Evolutionary conservation across 2,329 filamentous ascomycete species (phyloP), one percentile per base, ranked within the genome.

Genomic region (Aotearoamyces nothofagi): DNA sequence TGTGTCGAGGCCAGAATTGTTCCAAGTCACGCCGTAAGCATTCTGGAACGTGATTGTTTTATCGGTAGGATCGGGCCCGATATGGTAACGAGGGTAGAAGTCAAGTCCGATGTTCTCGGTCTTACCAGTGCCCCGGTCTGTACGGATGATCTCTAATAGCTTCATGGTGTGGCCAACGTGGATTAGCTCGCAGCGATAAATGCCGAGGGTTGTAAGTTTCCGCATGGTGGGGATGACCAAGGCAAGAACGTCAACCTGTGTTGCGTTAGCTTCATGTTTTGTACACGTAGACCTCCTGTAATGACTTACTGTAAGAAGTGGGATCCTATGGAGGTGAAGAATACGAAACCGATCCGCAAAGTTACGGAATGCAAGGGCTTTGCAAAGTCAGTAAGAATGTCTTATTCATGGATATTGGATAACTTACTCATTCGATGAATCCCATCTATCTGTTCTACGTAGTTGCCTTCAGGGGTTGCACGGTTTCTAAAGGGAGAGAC

Each of bases 131-230:
- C n/a, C n/a, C n/a, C n/a, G n/a, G n/a, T n/a, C n/a, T n/a, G n/a
- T n/a, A n/a, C n/a, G 25, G 12, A 49, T 38, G 5, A 49, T 39
- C 3, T 43, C 25, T 2, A 49, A 29, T 3, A 49, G 29, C 5
- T 31, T 27, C 11, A 40, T 9, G 0, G 40, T 37, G 7, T 44
- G 29, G 0, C 39, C 39, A 8, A 49, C 19, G 16, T 44, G 40
- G 11, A 49, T 39, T 3, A 49, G 29, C 22, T 32, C 35, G 15
- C 46, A 49, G 11, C 41, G 40, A 16, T 46, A 45, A 7, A 49
- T 33, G 1, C 45, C 44, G 5, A 49, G 24, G 4, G 31, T 26
- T 10, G 33, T 35, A 3, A 49, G 26, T 4, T 44, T 42, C 10
- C 26, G 26, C 36, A 49, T 41, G 14, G 38, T 29, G 1, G 44